These are phyloP conservation scores for Sporisorium reilianum DNA, from an alignment of 1,284 basidiomycete species.

Conservation along the genomic window DNA sequence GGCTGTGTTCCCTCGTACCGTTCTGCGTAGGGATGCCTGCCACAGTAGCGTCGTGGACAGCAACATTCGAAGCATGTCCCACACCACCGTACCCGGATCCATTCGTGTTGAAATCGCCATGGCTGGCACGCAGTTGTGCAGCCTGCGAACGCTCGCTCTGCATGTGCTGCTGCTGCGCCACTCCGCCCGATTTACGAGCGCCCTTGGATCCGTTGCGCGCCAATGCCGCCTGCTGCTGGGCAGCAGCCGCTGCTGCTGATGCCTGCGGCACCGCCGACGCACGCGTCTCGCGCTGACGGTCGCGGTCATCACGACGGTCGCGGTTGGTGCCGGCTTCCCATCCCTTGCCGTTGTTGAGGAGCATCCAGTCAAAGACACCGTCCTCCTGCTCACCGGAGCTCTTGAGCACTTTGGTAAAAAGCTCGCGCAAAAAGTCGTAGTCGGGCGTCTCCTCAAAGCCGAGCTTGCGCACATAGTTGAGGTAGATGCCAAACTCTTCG, in stretches of 20 bases:
- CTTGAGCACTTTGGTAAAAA: constrained; percentile 91
- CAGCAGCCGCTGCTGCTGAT: constrained; percentile 27
- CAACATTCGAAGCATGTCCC: constrained; percentile 61
- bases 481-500: constrained; percentile 89
- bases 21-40: constrained; percentile 47
- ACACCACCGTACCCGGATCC: constrained; percentile 56
- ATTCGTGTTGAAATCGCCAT: constrained; percentile 50
- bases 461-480: constrained; percentile 87
- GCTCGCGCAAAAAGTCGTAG: constrained; percentile 92
- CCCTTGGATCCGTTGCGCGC: constrained; percentile 58
- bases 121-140: constrained; percentile 46
- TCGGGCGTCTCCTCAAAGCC: constrained; percentile 95
- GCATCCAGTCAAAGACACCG: constrained; percentile 89
- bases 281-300: constrained; percentile 55
- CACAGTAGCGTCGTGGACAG: constrained; percentile 61
- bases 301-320: constrained; percentile 65
- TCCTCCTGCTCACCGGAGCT: constrained; percentile 88
- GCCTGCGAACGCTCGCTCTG: constrained; percentile 44
- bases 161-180: constrained; percentile 45
- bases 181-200: constrained; percentile 59
- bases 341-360: constrained; percentile 89
- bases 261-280: constrained; percentile 42
- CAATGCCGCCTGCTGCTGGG: constrained; percentile 40
- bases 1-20: constrained; percentile 52
- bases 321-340: constrained; percentile 82